A percentile compares a stretch with the other conserved stretches of the same genome.
Conservation (phyloP, 768 basidiomycete genomes). For the Psilocybe subaeruginosa region DNA sequence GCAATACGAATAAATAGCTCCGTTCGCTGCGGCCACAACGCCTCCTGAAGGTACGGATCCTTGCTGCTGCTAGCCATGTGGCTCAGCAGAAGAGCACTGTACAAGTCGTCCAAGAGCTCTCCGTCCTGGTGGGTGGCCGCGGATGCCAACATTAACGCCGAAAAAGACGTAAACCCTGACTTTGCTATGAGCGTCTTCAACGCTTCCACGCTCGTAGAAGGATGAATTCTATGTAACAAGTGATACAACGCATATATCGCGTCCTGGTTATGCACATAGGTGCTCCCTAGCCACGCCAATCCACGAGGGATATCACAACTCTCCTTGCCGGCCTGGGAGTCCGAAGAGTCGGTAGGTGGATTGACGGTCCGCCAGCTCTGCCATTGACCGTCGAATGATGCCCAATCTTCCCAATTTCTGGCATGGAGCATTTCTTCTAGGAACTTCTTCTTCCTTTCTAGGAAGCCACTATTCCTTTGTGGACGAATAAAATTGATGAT, state of each 20-base stretch:
- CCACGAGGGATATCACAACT: slow-evolving; percentile 5
- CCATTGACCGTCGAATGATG: slow-evolving; percentile 9
- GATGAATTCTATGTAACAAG: slow-evolving; percentile 1
- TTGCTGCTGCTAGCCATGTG: not conserved
- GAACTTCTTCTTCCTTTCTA: not conserved
- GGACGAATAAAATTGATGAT: not conserved
- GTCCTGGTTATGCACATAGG: not conserved
- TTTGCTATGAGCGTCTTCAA: not conserved
- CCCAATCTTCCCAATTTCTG: slow-evolving; percentile 8
- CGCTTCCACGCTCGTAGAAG: slow-evolving; percentile 2
- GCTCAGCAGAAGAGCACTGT: not conserved
- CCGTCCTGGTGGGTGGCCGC: not conserved
- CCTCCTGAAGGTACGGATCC: slow-evolving; percentile 1
- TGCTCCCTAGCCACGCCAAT: slow-evolving; percentile 6
- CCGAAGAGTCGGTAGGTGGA: not conserved
- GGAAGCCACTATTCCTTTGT: not conserved
- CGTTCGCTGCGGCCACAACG: not conserved
- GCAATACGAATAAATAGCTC: slow-evolving; percentile 9
- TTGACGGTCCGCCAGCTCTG: slow-evolving; percentile 1
- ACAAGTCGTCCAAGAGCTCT: not conserved
- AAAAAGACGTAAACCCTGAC: not conserved
- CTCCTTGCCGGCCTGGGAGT: not conserved
- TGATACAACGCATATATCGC: slow-evolving; percentile 2
- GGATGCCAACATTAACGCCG: not conserved
- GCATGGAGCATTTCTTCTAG: not conserved